Percentiles rank a stretch among this genome's conserved stretches.
phyloP scores from a whole-genome alignment of 257 asterid genomes.

The Vinca minor region DNA sequence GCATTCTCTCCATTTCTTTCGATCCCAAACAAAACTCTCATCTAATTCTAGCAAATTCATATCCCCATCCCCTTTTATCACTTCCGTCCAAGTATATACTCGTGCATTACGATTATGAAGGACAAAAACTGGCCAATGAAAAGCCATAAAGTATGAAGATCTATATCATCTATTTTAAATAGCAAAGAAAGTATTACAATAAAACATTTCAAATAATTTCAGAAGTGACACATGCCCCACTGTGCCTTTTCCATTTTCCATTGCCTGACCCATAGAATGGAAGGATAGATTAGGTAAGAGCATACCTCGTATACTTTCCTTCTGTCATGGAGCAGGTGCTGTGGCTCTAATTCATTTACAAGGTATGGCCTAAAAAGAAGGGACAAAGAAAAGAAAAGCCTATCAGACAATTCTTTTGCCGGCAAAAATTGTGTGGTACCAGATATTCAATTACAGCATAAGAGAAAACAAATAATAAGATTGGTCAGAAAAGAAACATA shows the following conservation, averaged over 20 bases:
- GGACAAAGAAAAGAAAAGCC: slow-evolving; percentile 2
- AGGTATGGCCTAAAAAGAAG: slow-evolving; percentile 65
- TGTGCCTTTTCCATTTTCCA: background rate
- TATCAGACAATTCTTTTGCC: background rate
- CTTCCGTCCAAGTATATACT: no score
- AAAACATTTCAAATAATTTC: background rate
- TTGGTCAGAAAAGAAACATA: background rate
- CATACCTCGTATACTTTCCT: slow-evolving; percentile 86
- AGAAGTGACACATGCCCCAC: background rate
- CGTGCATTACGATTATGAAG: background rate
- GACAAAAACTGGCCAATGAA: background rate
- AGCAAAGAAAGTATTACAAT: background rate
- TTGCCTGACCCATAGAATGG: background rate
- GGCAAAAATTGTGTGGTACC: background rate
- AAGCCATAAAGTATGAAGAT: background rate
- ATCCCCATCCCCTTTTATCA: no score
- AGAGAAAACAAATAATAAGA: background rate
- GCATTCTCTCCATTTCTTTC: no score
- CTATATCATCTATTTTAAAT: background rate
- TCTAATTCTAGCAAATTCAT: no score
- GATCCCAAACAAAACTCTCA: no score
- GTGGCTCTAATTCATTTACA: slow-evolving; percentile 83
- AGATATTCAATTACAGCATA: background rate
- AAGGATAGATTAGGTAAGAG: slow-evolving; percentile 16
- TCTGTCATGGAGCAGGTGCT: slow-evolving; percentile 88